Conservation (phyloP, 345 rosid species). For the Ceriops decandra region DNA sequence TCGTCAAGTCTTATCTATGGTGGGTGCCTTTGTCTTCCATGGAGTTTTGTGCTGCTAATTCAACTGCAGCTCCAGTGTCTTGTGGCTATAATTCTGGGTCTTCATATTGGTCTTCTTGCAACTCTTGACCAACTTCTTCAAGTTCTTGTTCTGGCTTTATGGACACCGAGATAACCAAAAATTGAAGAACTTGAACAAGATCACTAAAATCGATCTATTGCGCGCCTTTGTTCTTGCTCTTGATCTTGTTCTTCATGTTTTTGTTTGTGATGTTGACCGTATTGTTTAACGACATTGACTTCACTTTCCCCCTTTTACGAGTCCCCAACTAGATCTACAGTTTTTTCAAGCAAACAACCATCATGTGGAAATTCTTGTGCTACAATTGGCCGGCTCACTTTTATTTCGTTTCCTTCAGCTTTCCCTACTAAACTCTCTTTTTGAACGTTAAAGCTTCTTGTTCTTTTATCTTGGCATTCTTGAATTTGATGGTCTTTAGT, state of each 20-base stretch:
- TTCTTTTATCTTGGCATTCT: conserved; percentile 5
- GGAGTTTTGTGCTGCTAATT: conserved; percentile 8
- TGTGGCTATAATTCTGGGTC: background rate
- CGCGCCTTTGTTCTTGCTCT: too few species aligned
- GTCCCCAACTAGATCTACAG: conserved; percentile 19
- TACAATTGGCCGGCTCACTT: background rate
- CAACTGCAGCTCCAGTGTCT: background rate
- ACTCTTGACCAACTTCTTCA: background rate
- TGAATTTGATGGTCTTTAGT: conserved; percentile 15
- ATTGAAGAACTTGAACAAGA: too few species aligned
- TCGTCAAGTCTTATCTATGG: background rate
- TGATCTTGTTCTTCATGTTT: background rate
- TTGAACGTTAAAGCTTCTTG: conserved; percentile 4
- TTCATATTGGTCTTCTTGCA: conserved; percentile 18
- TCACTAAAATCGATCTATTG: conserved; percentile 5
- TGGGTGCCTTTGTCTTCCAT: conserved; percentile 13
- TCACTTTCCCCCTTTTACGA: conserved; percentile 21
- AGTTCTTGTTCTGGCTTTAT: background rate
- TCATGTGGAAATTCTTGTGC: conserved; percentile 1
- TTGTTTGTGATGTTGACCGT: conserved; percentile 10
- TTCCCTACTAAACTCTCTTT: conserved; percentile 2
- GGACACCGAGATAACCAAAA: background rate
- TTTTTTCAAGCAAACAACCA: conserved; percentile 6
- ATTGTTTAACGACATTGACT: conserved; percentile 18
- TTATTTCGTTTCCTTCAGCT: conserved; percentile 8